These are phyloP conservation scores for Claviceps spartinae DNA, from an alignment of 2,329 filamentous ascomycete genomes.

Conservation along the genomic window DNA sequence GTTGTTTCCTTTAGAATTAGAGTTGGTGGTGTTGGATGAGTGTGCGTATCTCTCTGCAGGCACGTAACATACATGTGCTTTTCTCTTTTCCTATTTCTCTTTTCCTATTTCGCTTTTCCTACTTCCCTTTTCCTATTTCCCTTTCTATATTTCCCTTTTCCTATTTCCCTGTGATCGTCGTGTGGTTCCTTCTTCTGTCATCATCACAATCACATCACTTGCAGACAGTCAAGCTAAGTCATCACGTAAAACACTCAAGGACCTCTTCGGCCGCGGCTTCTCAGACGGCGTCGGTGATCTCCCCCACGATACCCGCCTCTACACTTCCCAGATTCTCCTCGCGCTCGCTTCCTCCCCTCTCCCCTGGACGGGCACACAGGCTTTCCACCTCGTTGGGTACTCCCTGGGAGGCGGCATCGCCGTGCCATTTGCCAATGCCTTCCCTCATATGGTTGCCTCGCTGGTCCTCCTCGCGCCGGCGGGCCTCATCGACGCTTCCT, in stretches of 20 bases:
- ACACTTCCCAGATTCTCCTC: constrained; percentile 57
- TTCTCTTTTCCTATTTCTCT: background rate
- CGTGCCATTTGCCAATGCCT: constrained; percentile 58
- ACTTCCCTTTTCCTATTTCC: background rate
- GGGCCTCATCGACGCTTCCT: constrained; percentile 51
- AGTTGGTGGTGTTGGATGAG: no score
- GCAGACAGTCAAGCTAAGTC: background rate
- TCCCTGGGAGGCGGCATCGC: constrained; percentile 71
- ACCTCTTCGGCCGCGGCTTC: constrained; percentile 58
- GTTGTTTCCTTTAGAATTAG: no score
- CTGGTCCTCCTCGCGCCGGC: constrained; percentile 68
- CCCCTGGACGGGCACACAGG: constrained; percentile 45
- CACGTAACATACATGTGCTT: background rate
- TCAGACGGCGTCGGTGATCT: constrained; percentile 50
- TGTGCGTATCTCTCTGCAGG: no score
- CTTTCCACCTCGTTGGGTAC: constrained; percentile 62
- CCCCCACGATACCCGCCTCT: constrained; percentile 61
- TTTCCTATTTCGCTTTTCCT: background rate
- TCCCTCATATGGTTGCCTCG: constrained; percentile 53
- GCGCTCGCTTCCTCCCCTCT: constrained; percentile 57
- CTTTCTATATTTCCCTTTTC: background rate
- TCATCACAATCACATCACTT: no score
- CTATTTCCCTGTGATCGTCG: background rate
- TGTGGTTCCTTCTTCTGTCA: background rate
- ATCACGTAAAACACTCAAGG: constrained; percentile 16